These are phyloP conservation scores for Leccinum arenicola DNA, from an alignment of 768 basidiomycete genomes.

Conservation along the genomic window DNA sequence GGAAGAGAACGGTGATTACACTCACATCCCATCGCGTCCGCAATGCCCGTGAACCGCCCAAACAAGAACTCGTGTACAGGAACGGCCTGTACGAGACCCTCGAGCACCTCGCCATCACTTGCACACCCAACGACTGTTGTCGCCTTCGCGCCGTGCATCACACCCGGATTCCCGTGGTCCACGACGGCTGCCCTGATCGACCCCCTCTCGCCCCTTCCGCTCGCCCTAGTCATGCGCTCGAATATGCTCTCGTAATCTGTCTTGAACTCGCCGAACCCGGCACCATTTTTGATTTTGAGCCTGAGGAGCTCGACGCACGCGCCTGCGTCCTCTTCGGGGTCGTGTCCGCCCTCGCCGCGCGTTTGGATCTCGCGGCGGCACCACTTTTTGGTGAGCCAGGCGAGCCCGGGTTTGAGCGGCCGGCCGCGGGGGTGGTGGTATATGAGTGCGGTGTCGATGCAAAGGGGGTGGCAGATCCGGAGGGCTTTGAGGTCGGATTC, in stretches of 20 bases:
- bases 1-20: constrained; percentile 11
- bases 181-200: constrained; percentile 64
- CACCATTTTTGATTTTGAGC: constrained; percentile 75
- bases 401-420: constrained; percentile 90
- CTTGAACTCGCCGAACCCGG: constrained; percentile 84
- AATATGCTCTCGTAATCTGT: constrained; percentile 86
- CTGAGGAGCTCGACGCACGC: constrained; percentile 83
- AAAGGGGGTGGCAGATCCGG: constrained; percentile 79
- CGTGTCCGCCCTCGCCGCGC: constrained; percentile 81
- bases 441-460: constrained; percentile 87
- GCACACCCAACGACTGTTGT: constrained; percentile 73
- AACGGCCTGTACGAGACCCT: constrained; percentile 58
- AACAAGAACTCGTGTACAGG: constrained; percentile 79
- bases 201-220: constrained; percentile 38
- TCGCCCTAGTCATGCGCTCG: constrained; percentile 70
- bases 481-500: constrained; percentile 92
- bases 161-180: constrained; percentile 79
- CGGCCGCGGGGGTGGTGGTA: constrained; percentile 94
- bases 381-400: constrained; percentile 98
- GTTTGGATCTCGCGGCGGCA: constrained; percentile 86
- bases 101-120: constrained; percentile 74
- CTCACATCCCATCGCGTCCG: constrained; percentile 81
- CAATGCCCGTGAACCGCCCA: constrained; percentile 78
- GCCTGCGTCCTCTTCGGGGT: constrained; percentile 91
- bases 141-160: constrained; percentile 85